A percentile compares a stretch with the other conserved stretches of the same genome.
phyloP scores from a whole-genome alignment of 495 filamentous ascomycete species.

The Neurospora cerealis region DNA sequence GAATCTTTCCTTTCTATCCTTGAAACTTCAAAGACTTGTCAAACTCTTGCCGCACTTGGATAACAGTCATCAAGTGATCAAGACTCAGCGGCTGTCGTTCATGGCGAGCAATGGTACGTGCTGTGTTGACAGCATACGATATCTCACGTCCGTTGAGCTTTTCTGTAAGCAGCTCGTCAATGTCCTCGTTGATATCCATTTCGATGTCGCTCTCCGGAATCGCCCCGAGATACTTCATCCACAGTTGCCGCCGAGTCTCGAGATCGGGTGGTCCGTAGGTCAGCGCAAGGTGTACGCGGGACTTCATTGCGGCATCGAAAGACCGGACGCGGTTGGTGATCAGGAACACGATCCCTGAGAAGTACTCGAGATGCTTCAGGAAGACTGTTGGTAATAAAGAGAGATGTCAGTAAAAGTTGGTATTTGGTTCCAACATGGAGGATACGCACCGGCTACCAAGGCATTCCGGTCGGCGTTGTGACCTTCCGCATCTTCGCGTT shows the following conservation, averaged over 20 bases:
- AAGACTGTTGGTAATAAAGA: constrained; percentile 16
- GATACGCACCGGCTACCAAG: constrained; percentile 29
- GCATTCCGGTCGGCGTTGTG: constrained; percentile 2
- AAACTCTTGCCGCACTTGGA: background rate
- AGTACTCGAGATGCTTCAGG: constrained; percentile 37
- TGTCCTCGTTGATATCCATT: background rate
- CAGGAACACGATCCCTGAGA: constrained; percentile 35
- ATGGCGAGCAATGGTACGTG: constrained; percentile 26
- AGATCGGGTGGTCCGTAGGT: constrained; percentile 20
- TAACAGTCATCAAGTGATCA: background rate
- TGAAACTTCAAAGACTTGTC: background rate
- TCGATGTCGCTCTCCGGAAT: background rate
- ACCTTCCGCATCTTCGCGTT: background rate
- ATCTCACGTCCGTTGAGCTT: constrained; percentile 28
- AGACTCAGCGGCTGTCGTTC: background rate
- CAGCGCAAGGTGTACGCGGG: constrained; percentile 35
- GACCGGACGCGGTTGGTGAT: constrained; percentile 42
- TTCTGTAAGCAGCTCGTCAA: background rate
- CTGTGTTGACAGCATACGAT: constrained; percentile 25
- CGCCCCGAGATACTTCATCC: constrained; percentile 15
- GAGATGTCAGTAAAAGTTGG: background rate
- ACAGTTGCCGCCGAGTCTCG: constrained; percentile 20
- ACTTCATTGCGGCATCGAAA: constrained; percentile 48
- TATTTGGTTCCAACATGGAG: background rate
- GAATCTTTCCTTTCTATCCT: constrained; percentile 1